phyloP scores from a whole-genome alignment of 257 asterid species.

The Lantana camara region DNA sequence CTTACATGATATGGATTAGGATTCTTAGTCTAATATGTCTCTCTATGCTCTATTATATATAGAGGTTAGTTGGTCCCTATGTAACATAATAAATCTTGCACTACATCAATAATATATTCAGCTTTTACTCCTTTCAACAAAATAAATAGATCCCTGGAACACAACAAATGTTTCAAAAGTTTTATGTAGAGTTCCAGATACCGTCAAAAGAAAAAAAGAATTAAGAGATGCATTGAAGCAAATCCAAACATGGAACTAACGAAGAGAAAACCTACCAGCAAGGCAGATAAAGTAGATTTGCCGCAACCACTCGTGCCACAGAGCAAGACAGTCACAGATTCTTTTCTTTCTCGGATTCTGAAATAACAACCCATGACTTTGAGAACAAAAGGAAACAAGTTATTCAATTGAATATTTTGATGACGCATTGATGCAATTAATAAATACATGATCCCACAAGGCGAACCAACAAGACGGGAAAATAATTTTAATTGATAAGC shows the following conservation, averaged over 20 bases:
- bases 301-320: conserved; percentile 99
- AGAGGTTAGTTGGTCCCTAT: too few relatives aligned
- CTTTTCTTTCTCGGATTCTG: conserved; percentile 96
- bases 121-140: too few relatives aligned
- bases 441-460: conserved; percentile 14
- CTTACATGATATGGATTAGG: too few relatives aligned
- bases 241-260: conserved; percentile 9
- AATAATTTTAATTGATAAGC: background rate
- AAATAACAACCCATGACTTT: conserved; percentile 24
- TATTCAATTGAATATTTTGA: conserved; percentile 9
- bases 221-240: conserved; percentile 3
- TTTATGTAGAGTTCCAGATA: conserved; percentile 10
- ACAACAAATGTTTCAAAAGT: background rate
- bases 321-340: conserved; percentile 80
- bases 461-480: background rate
- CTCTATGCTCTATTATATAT: too few relatives aligned
- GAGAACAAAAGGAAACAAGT: conserved; percentile 17
- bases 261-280: conserved; percentile 66
- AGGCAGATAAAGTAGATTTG: conserved; percentile 97
- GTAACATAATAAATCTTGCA: too few relatives aligned
- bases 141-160: background rate
- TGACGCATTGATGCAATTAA: background rate
- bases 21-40: too few relatives aligned
- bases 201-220: conserved; percentile 4
- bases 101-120: too few relatives aligned